phyloP scores from a whole-genome alignment of 306 rosid genomes.

The Prunus fruticosa region DNA sequence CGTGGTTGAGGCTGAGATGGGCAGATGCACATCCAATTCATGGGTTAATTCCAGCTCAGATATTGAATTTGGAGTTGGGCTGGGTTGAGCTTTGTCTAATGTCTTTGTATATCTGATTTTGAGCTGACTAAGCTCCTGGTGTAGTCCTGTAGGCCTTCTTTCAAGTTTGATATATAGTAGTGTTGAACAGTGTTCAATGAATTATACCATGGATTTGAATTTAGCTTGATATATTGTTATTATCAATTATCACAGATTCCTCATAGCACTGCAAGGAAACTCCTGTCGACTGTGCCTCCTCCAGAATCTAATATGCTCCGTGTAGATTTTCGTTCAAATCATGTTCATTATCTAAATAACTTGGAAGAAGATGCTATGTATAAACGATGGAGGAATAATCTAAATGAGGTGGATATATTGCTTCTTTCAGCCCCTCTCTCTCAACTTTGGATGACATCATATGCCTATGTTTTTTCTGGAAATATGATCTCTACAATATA shows the following conservation, averaged over 20 bases:
- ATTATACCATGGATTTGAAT: background rate
- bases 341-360: constrained; percentile 86
- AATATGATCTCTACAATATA: background rate
- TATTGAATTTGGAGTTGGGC: background rate
- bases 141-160: background rate
- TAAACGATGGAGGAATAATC: constrained; percentile 76
- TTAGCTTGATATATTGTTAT: constrained; percentile 2
- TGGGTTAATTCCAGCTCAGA: background rate
- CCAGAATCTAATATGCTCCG: constrained; percentile 77
- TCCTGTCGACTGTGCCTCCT: constrained; percentile 79
- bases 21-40: background rate
- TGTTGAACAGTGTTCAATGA: background rate
- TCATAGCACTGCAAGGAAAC: constrained; percentile 52
- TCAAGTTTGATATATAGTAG: background rate
- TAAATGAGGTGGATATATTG: constrained; percentile 63
- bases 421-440: constrained; percentile 2
- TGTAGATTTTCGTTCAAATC: constrained; percentile 83
- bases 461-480: background rate
- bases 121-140: background rate
- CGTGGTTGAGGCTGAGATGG: background rate
- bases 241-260: constrained; percentile 68
- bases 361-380: constrained; percentile 95
- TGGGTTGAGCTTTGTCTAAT: background rate
- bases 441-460: background rate
- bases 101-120: background rate